A percentile compares a stretch with the other conserved stretches of the same genome.
These are phyloP conservation scores for Centaurea solstitialis DNA, from an alignment of 129 eudicot genomes.

Conservation along the genomic window DNA sequence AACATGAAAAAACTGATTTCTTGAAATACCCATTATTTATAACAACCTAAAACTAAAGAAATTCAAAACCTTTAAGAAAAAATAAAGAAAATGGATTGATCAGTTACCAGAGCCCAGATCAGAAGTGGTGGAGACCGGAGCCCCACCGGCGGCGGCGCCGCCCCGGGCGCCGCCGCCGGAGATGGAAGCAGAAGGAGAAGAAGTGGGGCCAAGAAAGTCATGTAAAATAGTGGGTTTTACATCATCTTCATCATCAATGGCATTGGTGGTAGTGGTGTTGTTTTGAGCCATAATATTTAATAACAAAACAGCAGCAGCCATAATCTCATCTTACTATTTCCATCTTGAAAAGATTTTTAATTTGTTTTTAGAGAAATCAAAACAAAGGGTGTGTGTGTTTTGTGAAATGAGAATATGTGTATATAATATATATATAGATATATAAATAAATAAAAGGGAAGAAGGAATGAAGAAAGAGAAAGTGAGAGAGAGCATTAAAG, in stretches of 20 bases:
- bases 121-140: constrained; percentile 73
- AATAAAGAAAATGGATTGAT: not conserved
- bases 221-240: constrained; percentile 73
- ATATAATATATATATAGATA: too few relatives aligned
- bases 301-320: constrained; percentile 42
- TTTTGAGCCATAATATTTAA: constrained; percentile 40
- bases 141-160: constrained; percentile 47
- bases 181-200: constrained; percentile 55
- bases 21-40: not conserved
- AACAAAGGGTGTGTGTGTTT: too few relatives aligned
- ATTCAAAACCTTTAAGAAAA: not conserved
- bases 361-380: too few relatives aligned
- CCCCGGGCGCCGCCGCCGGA: constrained; percentile 52
- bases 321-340: constrained; percentile 30
- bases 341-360: not conserved
- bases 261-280: constrained; percentile 30
- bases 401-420: too few relatives aligned
- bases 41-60: not conserved
- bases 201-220: constrained; percentile 65
- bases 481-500: constrained; percentile 60
- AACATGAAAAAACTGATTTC: constrained; percentile 8
- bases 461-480: constrained; percentile 28
- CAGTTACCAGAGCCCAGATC: constrained; percentile 86
- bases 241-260: constrained; percentile 52
- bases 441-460: not conserved